Evolutionary conservation across 1,284 basidiomycete species (phyloP).

Genomic region (Apiotrichum mycotoxinovorans): DNA sequence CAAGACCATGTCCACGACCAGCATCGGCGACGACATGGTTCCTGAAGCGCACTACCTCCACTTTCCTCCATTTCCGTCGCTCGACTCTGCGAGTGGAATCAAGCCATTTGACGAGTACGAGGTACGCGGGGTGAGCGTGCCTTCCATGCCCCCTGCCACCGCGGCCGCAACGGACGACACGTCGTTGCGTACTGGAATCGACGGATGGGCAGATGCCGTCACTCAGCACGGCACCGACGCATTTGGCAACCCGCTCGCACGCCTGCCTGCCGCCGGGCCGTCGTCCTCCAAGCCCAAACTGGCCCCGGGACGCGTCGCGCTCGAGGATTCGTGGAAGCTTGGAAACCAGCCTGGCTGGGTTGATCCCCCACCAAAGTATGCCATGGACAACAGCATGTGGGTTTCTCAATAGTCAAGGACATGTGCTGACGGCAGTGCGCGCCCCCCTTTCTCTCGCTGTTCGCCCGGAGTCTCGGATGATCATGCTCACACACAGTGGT

Average conservation of each 20-base stretch:
- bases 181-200: slow-evolving; percentile 1
- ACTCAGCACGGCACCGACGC: slow-evolving; percentile 6
- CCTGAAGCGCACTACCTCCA: not conserved
- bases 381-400: slow-evolving; percentile 24
- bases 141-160: slow-evolving; percentile 1
- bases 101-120: slow-evolving; percentile 9
- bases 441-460: slow-evolving; percentile 38
- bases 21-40: not conserved
- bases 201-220: slow-evolving; percentile 4
- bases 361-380: slow-evolving; percentile 28
- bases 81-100: not conserved
- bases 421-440: slow-evolving; percentile 18
- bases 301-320: not conserved
- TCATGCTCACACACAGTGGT: slow-evolving; percentile 27
- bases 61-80: not conserved
- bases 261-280: not conserved
- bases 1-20: not conserved
- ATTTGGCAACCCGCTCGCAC: slow-evolving; percentile 5
- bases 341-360: slow-evolving; percentile 16
- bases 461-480: slow-evolving; percentile 1
- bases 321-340: slow-evolving; percentile 33
- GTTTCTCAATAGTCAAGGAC: not conserved
- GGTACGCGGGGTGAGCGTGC: not conserved
- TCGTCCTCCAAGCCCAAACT: not conserved
- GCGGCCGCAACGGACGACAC: not conserved